Conservation (phyloP, 768 basidiomycete species). For the Holtermannia corniformis region DNA sequence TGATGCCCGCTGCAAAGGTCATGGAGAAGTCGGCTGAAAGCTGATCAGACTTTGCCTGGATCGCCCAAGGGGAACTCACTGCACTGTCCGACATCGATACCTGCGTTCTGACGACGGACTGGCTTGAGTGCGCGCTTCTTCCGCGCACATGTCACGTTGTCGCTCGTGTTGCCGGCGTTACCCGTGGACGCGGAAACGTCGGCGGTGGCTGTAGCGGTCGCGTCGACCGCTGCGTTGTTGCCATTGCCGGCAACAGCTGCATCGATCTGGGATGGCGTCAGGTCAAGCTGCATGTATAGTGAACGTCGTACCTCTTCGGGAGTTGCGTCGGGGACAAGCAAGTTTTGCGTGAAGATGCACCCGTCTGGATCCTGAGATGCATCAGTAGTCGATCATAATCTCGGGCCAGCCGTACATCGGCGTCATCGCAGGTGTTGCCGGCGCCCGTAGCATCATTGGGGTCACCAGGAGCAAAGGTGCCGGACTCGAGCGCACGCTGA, state of each 20-base stretch:
- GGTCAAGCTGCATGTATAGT: slow-evolving; percentile 4
- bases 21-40: slow-evolving; percentile 18
- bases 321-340: slow-evolving; percentile 28
- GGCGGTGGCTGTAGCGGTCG: neutral
- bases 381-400: neutral
- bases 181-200: neutral
- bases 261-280: slow-evolving; percentile 51
- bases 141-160: neutral
- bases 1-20: slow-evolving; percentile 16
- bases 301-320: slow-evolving; percentile 1
- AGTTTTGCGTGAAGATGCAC: slow-evolving; percentile 58
- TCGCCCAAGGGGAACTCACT: neutral
- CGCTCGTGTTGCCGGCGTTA: slow-evolving; percentile 3
- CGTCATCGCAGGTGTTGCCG: slow-evolving; percentile 51
- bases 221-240: slow-evolving; percentile 1
- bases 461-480: slow-evolving; percentile 55
- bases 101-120: slow-evolving; percentile 7
- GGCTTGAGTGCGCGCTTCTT: neutral
- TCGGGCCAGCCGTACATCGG: slow-evolving; percentile 1
- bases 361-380: slow-evolving; percentile 49
- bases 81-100: slow-evolving; percentile 23
- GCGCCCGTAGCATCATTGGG: slow-evolving; percentile 49
- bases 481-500: slow-evolving; percentile 51
- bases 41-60: neutral
- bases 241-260: slow-evolving; percentile 42